Base-by-base conservation (phyloP, 2,329 filamentous ascomycete species). In the Fusarium sp. region DNA sequence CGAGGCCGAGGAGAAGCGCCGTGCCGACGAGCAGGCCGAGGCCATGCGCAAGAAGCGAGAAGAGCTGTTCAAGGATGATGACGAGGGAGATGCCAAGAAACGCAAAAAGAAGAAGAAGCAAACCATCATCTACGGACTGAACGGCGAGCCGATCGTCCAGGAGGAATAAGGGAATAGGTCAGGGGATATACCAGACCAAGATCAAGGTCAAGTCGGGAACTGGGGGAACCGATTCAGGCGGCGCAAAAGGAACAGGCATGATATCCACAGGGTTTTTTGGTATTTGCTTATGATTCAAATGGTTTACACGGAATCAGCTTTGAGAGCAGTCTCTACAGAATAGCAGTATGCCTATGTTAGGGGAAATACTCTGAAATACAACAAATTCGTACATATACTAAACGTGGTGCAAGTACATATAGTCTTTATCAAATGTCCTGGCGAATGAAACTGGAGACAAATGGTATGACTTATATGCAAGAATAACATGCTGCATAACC, bases 31-130 rank as follows among this genome's bases (percentile, higher is more conserved):
- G 71, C 81, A 82, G 71, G 82, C 80, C 19, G 83, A 84, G 70
- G 77, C 81, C 48, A 82, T 81, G 75, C 77, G 79, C 61, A 80
- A 80, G 78, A 83, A 81, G 79, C 78, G 79, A 30, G 83, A 85
- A 72, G 82, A 82, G 56, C 79, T 86, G 20, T 83, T 84, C 62
- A 82, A 80, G 15, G 80, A 82, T 40, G 79, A 79, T 17, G 77
- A 79, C 7, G 74, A 73, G 15, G 62, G 56, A 4, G 64, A 58
- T 14, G 67, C 59, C n/a, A 75, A 71, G 65, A 79, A 77, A 69
- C 79, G 77, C 63, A 78, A 75, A 65, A 74, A 70, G 41, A 77
- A 75, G 55, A 78, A 75, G 65, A 78, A 75, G 48, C 76, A 79
- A 61, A 62, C 70, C 9, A 65, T 80, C 11, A 65, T 75, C 22